A percentile compares a stretch with the other conserved stretches of the same genome.
These are phyloP conservation scores for Aspergillus sp. DNA, from an alignment of 2,329 filamentous ascomycete species.

Conservation along the genomic window DNA sequence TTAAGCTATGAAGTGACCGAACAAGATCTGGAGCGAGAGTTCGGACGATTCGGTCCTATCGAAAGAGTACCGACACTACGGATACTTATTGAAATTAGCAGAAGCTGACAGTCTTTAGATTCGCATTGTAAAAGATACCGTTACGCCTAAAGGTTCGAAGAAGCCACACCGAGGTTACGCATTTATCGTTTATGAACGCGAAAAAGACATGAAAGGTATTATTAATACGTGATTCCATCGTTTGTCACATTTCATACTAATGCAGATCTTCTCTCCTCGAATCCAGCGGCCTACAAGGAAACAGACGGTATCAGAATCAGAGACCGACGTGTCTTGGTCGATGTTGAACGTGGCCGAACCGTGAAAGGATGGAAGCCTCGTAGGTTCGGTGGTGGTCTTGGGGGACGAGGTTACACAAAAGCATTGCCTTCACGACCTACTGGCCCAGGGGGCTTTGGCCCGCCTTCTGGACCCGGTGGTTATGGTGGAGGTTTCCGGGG, in stretches of 20 bases:
- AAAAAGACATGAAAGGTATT: constrained; percentile 98
- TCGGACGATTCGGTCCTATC: constrained; percentile 89
- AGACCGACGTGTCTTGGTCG: constrained; percentile 86
- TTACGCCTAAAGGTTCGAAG: constrained; percentile 69
- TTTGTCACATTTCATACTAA: constrained; percentile 32
- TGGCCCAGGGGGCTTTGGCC: constrained; percentile 59
- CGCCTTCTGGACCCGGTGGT: constrained; percentile 57
- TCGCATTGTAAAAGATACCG: constrained; percentile 76
- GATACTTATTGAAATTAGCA: not conserved
- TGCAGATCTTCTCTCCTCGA: constrained; percentile 29
- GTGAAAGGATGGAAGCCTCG: constrained; percentile 91
- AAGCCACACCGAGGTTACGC: constrained; percentile 88
- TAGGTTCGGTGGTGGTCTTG: constrained; percentile 86
- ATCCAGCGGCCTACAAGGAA: constrained; percentile 84
- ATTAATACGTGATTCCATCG: constrained; percentile 15
- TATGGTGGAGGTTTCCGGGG: constrained; percentile 57
- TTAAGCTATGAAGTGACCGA: constrained; percentile 87
- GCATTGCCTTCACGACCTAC: constrained; percentile 69
- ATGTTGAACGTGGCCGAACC: constrained; percentile 93
- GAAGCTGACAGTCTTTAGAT: constrained; percentile 58
- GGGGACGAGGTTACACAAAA: constrained; percentile 90
- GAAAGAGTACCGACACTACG: constrained; percentile 66
- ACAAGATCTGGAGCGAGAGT: constrained; percentile 88
- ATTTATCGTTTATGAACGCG: constrained; percentile 94
- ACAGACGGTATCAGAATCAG: constrained; percentile 89